Evolutionary conservation across 768 basidiomycete genomes (phyloP), one percentile per base, ranked within the genome.

Genomic region (Calocybe cyanea): DNA sequence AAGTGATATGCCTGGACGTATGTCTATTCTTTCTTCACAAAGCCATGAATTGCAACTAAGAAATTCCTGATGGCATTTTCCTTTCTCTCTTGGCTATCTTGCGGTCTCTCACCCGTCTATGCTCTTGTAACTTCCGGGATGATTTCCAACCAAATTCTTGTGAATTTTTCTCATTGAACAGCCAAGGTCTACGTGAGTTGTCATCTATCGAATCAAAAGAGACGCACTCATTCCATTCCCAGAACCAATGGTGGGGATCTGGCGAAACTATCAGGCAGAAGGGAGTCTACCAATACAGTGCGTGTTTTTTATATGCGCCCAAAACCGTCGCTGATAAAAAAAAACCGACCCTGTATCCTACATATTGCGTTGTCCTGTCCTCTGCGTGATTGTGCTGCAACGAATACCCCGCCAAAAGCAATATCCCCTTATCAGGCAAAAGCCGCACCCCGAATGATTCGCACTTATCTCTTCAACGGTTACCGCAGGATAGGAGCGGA

Each of bases 181-280:
- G 91, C 78, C 69, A 87, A 87, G 72, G 75, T 75, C 71, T 93
- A 81, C 67, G 90, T 92, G 73, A 78, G 89, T 75, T 10, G 11
- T 6, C 6, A 28, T 6, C 25, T 28, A 11, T 28, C 25, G 5
- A 11, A 6, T 28, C 25, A 28, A 28, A 28, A 11, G 5, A 6
- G 25, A 11, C 11, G 6, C 25, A 28, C 25, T 11, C 5, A 28
- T 23, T 19, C 28, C 28, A 37, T 23, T 31, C 40, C 24, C 61
- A 94, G 90, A 86, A 76, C 66, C 72, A 83, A 41, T 96, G 92
- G 92, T 96, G 92, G 92, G 92, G 92, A 69, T 83, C 87, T 67
- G 68, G 67, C 50, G 71, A 74, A 54, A 77, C 78, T 49, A 70
- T 76, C 35, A 73, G 73, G 56, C 83, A 80, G 62, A 90, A 77